Conservation (phyloP, 139 green algal species). For the Gonium pectorale region DNA sequence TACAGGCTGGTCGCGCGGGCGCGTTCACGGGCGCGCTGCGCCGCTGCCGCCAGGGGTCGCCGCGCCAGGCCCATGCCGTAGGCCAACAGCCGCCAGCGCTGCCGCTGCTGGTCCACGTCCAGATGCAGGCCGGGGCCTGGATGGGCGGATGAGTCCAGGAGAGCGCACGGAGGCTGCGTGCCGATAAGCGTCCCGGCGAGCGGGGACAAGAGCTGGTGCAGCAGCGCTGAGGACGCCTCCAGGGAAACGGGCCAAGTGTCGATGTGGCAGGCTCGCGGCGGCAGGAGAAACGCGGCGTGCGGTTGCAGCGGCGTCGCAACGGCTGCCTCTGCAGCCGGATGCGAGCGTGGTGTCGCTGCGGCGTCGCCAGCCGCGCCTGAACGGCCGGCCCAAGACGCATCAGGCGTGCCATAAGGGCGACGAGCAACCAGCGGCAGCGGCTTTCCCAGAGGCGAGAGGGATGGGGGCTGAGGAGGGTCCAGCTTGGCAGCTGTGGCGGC, state of each 20-base stretch:
- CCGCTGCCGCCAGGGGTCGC: too few relatives aligned
- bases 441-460: too few relatives aligned
- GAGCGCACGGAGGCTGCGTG: too few relatives aligned
- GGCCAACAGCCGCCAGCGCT: constrained; percentile 5
- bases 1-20: too few relatives aligned
- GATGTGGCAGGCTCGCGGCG: background rate
- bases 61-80: constrained; percentile 1
- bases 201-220: background rate
- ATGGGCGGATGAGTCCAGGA: too few relatives aligned
- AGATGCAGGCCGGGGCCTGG: too few relatives aligned
- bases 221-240: background rate
- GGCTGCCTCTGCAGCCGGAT: background rate
- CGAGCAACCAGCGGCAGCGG: background rate
- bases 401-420: too few relatives aligned
- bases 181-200: background rate
- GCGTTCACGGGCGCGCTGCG: too few relatives aligned
- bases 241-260: constrained; percentile 10
- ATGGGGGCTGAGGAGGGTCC: too few relatives aligned
- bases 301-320: background rate
- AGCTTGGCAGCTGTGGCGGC: too few relatives aligned
- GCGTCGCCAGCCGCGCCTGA: background rate
- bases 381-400: too few relatives aligned
- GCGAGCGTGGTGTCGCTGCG: background rate
- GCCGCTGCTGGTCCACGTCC: background rate
- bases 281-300: too few relatives aligned